Evolutionary conservation across 78 protist species (phyloP).

Genomic region (Fonticula alba): DNA sequence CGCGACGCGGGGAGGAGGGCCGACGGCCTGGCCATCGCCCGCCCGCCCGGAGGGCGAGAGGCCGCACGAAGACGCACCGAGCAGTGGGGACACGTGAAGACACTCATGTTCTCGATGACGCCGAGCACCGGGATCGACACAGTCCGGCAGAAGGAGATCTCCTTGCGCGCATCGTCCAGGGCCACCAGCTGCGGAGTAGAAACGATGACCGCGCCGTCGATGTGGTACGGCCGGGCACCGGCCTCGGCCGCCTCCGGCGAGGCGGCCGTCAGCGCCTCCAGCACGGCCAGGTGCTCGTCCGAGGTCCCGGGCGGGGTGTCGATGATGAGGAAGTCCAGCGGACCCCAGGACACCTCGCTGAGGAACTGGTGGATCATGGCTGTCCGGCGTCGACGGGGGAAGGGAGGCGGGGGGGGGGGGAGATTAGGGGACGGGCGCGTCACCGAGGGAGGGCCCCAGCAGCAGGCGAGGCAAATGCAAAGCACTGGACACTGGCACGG

Average conservation of each 20-base stretch:
- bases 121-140: slow-evolving; percentile 29
- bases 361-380: slow-evolving; percentile 62
- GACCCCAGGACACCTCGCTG: slow-evolving; percentile 59
- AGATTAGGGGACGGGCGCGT: too few species aligned
- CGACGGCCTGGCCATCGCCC: too few species aligned
- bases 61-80: too few species aligned
- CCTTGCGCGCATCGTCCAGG: slow-evolving; percentile 40
- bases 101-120: slow-evolving; percentile 53
- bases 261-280: slow-evolving; percentile 19
- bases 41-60: too few species aligned
- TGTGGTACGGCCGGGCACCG: too few species aligned
- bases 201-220: too few species aligned
- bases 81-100: slow-evolving; percentile 7
- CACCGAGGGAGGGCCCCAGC: neutral
- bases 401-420: too few species aligned
- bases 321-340: slow-evolving; percentile 54
- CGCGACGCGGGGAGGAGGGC: too few species aligned
- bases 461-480: neutral
- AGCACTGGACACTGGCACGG: neutral
- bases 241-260: slow-evolving; percentile 7
- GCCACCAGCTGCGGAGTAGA: slow-evolving; percentile 28
- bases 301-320: slow-evolving; percentile 88
- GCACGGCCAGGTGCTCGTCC: slow-evolving; percentile 67
- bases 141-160: slow-evolving; percentile 33
- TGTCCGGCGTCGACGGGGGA: too few species aligned